A percentile compares a stretch with the other conserved stretches of the same genome.
Evolutionary conservation across 2,329 filamentous ascomycete species (phyloP).

Genomic region (Zelopaecilomyces penicillatus): DNA sequence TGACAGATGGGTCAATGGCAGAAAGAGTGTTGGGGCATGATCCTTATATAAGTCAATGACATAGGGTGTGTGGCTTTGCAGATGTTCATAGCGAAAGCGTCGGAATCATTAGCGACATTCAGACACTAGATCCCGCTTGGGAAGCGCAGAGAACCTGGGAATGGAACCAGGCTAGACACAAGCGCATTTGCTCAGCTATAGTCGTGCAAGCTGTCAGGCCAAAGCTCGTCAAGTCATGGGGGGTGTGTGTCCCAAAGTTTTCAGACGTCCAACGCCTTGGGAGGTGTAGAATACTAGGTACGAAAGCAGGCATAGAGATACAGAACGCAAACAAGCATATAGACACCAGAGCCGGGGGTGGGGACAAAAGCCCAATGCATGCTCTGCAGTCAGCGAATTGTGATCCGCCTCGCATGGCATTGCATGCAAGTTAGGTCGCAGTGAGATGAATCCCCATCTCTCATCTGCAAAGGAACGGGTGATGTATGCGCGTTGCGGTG

Average conservation of each 20-base stretch:
- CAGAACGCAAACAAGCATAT: no score
- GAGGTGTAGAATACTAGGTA: no score
- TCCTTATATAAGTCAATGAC: conserved; percentile 10
- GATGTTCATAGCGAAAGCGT: neutral
- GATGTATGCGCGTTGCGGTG: conserved; percentile 2
- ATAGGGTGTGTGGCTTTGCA: conserved; percentile 5
- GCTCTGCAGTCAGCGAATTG: neutral
- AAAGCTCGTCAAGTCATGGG: no score
- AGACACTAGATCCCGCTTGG: conserved; percentile 8
- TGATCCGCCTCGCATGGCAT: conserved; percentile 10
- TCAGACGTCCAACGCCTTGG: no score
- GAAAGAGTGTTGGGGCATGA: conserved; percentile 3
- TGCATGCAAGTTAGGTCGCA: neutral
- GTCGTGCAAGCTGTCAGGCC: neutral
- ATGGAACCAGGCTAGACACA: conserved; percentile 3
- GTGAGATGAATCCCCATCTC: no score
- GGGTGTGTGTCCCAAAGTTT: no score
- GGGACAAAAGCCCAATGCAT: conserved; percentile 8
- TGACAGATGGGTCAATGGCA: no score
- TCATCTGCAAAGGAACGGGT: conserved; percentile 1
- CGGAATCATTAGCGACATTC: no score
- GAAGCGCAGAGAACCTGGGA: conserved; percentile 4
- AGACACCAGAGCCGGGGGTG: conserved; percentile 7
- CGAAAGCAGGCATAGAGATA: no score
- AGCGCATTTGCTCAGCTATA: conserved; percentile 4